Base-by-base conservation (phyloP, 345 rosid genomes). In the Rhodamnia argentea region DNA sequence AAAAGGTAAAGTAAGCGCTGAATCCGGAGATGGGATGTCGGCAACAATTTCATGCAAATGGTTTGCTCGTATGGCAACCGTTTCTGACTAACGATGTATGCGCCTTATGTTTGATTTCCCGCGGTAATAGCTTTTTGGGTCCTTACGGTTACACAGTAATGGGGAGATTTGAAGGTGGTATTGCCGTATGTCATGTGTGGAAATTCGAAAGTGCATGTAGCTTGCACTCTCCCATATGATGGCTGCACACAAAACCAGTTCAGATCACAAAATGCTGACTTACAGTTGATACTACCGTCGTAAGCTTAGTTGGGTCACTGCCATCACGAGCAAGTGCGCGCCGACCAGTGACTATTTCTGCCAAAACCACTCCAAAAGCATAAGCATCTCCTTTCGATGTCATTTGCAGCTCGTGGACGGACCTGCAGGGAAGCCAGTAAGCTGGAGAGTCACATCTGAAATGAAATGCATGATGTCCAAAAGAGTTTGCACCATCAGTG, bases 301-400 rank as follows among this genome's bases (percentile, higher is more conserved):
- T 93, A 91, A 90, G 58, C 85, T 88, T 93, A 83, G 70, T 87
- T 12, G 92, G 90, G 56, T 94, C 92, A 23, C 78, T 40, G 78
- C 86, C 90, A 87, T 94, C 96, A 12, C 93, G 94, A 75, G 87
- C 40, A 10, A 93, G 89, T 15, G 95, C 94, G 3, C 90, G 88
- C 42, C 89, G 93, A 26, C 95, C 93, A 5, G 94, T 93, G 32
- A 93, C 90, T 56, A 92, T 92, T 91, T 93, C 95, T 1, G 89
- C 94, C 54, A 93, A 87, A 75, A 93, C 94, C 86, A 94, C 94
- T 82, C 95, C 94, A 50, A 92, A 94, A 44, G 94, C 93, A 85
- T 92, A 93, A n/a, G 90, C 94, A 82, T 94, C 95, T 14, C 92
- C 91, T 87, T 93, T 94, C 3, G 94, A 78, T 32, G 93, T 93